A percentile compares a stretch with the other conserved stretches of the same genome.
Evolutionary conservation across 495 filamentous ascomycete genomes (phyloP).

Genomic region (Xylaria curta): DNA sequence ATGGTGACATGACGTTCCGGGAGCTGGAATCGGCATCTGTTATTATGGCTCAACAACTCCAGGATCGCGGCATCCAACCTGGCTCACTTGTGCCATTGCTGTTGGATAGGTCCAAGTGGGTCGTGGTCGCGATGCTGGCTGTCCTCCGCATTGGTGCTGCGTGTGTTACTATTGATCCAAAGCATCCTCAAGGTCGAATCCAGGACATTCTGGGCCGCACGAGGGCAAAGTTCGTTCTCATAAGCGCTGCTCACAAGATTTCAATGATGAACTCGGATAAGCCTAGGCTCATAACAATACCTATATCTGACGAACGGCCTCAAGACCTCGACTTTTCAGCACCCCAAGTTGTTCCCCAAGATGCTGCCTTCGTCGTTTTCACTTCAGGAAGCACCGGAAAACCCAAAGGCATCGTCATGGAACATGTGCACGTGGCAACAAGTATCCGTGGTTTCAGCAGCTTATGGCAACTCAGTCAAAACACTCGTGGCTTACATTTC

Average conservation of each 20-base stretch:
- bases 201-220: constrained; percentile 45
- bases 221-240: background rate
- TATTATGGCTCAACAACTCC: constrained; percentile 40
- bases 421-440: constrained; percentile 53
- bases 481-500: constrained; percentile 59
- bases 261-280: background rate
- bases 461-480: constrained; percentile 36
- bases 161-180: constrained; percentile 34
- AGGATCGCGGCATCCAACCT: constrained; percentile 50
- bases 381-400: constrained; percentile 28
- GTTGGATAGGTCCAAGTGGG: constrained; percentile 63
- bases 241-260: background rate
- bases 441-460: constrained; percentile 37
- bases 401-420: constrained; percentile 51
- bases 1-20: constrained; percentile 45
- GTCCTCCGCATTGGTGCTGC: constrained; percentile 47
- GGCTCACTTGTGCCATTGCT: constrained; percentile 62
- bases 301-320: constrained; percentile 3
- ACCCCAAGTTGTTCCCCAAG: background rate
- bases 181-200: constrained; percentile 35
- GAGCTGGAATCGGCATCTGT: constrained; percentile 45
- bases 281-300: background rate
- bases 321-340: background rate
- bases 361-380: constrained; percentile 56
- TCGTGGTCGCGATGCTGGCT: constrained; percentile 61